Conservation (phyloP, 2,329 filamentous ascomycete genomes). For the Ilyonectria destructans region DNA sequence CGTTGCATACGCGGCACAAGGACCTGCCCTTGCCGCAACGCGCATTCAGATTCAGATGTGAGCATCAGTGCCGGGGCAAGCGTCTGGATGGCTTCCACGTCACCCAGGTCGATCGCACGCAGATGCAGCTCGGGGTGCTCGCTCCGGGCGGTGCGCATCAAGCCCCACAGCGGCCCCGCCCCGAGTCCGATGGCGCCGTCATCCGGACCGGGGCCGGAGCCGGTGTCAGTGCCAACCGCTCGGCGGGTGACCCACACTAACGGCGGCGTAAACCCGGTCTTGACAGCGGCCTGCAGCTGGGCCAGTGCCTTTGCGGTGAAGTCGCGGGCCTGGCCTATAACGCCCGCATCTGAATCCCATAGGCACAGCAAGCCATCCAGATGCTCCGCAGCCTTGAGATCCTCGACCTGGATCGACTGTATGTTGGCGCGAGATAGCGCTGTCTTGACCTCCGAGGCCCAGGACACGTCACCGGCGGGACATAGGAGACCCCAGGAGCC, state of each 20-base stretch:
- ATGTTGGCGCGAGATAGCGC: not conserved
- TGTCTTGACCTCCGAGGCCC: not conserved
- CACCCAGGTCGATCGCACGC: not conserved
- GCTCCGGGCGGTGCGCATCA: not conserved
- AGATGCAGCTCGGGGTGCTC: not conserved
- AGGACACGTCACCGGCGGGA: not conserved
- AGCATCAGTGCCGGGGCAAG: not conserved
- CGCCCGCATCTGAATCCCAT: not conserved
- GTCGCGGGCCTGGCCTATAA: not conserved
- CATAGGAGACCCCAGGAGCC: conserved; percentile 4
- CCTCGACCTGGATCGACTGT: not conserved
- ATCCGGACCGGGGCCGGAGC: not conserved
- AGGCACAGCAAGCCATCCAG: not conserved
- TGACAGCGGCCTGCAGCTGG: not conserved
- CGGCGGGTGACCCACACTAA: not conserved
- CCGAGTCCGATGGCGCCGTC: not conserved
- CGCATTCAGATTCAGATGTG: not conserved
- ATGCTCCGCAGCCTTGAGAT: not conserved
- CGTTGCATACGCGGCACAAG: not conserved
- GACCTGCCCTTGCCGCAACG: not conserved
- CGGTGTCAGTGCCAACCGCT: not conserved
- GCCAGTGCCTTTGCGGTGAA: not conserved
- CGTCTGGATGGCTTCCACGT: not conserved
- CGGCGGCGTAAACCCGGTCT: not conserved
- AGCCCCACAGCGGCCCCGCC: not conserved